A percentile compares a stretch with the other conserved stretches of the same genome.
Conservation (phyloP, 257 asterid genomes). For the Gardenia jasminoides region DNA sequence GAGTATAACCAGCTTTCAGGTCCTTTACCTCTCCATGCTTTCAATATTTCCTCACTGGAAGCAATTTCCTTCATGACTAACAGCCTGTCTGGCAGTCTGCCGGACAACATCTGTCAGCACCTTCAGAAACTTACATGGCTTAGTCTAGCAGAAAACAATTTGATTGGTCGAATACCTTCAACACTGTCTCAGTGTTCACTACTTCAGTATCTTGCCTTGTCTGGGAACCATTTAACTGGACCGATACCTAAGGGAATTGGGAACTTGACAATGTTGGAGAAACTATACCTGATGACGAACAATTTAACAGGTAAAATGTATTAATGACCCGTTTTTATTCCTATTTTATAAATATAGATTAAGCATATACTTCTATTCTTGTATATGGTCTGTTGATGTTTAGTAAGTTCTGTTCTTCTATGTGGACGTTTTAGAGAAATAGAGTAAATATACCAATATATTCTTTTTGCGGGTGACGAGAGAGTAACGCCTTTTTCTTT, state of each 20-base stretch:
- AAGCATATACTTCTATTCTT: not conserved
- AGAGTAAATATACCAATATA: too few relatives aligned
- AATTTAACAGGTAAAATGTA: not conserved
- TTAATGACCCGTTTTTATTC: not conserved
- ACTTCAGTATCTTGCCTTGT: not conserved
- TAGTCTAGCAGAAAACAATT: not conserved
- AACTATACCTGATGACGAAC: too few relatives aligned
- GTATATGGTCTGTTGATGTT: too few relatives aligned
- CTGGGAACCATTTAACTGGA: not conserved
- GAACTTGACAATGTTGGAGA: too few relatives aligned
- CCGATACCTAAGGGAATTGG: too few relatives aligned
- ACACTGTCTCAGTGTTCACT: not conserved
- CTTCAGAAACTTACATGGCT: not conserved
- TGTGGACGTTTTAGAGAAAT: too few relatives aligned
- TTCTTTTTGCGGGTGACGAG: too few relatives aligned
- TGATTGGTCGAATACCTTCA: not conserved
- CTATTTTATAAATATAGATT: too few relatives aligned
- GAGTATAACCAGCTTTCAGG: constrained; percentile 9
- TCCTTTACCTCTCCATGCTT: not conserved
- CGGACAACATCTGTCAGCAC: not conserved
- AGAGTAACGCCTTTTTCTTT: too few relatives aligned
- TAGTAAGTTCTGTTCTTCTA: too few relatives aligned
- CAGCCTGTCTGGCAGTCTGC: constrained; percentile 8
- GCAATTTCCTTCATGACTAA: not conserved
- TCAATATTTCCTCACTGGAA: constrained; percentile 4